Evolutionary conservation across 306 rosid genomes (phyloP), one percentile per base, ranked within the genome.

Genomic region (Citrullus colocynthis): DNA sequence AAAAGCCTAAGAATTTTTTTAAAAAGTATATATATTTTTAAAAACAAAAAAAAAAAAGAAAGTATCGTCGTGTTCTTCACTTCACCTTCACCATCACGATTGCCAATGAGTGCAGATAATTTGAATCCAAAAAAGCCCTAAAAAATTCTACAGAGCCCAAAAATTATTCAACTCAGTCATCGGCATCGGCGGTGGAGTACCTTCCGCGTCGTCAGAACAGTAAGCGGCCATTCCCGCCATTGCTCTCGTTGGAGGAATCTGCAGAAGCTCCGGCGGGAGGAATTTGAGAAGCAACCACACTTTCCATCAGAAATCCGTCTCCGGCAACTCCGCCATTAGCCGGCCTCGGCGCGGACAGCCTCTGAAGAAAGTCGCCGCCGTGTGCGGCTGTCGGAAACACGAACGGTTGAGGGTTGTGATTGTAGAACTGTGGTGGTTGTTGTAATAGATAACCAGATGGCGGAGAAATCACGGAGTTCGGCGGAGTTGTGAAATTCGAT

Each of bases 221-320:
- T 42, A 58, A 39, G 9, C 70, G 32, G 12, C 65, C 78, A 11
- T 8, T 58, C 3, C 78, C 63, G 52, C 10, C 41, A 58, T 39
- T 37, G 14, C 56, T 6, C 41, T 41, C 55, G 63, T 76, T 76
- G 69, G 66, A 76, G 79, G 79, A 9, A 58, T 37, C 79, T 28
- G 67, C 67, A 18, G 79, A 39, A 76, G 13, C 67, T 24, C 37
- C 45, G 41, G 69, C 56, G 24, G 66, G 15, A 37, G 45, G 51
- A 58, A 41, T 41, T 20, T 57, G 65, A 18, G 79, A 76, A 24
- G 79, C 20, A 76, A 76, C 15, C 17, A 54, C 67, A 58, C 70
- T 18, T 24, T 57, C 69, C 20, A 42, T 76, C 39, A 73, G 28
- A 73, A 49, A 73, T 32, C 77, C 77, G 21, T 73, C 77, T 48